Evolutionary conservation across 768 basidiomycete genomes (phyloP), one percentile per base, ranked within the genome.

Genomic region (Crepidotus variabilis): DNA sequence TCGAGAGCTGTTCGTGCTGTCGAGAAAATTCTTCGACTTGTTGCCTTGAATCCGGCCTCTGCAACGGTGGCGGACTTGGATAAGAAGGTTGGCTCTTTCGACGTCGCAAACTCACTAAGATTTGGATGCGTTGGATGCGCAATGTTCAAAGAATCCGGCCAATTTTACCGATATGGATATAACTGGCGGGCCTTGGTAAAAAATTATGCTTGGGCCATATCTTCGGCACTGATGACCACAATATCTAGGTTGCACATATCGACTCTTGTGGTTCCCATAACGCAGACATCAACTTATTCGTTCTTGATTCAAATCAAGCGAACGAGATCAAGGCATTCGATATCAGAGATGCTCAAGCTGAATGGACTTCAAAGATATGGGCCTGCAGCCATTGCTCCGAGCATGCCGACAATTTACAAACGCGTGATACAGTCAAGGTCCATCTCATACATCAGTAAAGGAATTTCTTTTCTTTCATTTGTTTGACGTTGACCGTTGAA

Each of bases 41-140:
- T 36, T 9, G 61, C 57, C 14, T 52, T 63, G 5, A 32, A 58
- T 36, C 23, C 50, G 1, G 48, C 14, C 13, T 52, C 33, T 11
- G 48, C 57, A 6, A 54, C 60, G 18, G 55, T 59, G 5, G 47
- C 55, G 14, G 55, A 57, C 18, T 56, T 63, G 36, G 62, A 63
- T 22, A 6, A 46, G 50, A 58, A 50, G 35, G 51, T 54, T 22
- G 14, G 39, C 39, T 20, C 39, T 5, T 11, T 20, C 5, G 39
- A 43, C 5, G 18, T 11, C 13, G 39, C 2, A 11, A 11, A 43
- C 18, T 14, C 14, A 14, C 3, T 55, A 36, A 57, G 62, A 16
- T 63, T 60, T 33, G 7, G 24, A 7, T 63, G 62, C 21, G 39
- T 18, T 2, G 2, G 8, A 9, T 63, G 62, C 36, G 2, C 3